A percentile compares a stretch with the other conserved stretches of the same genome.
Evolutionary conservation across 208 protist genomes (phyloP).

Genomic region (Trypanosomatidae sp.): DNA sequence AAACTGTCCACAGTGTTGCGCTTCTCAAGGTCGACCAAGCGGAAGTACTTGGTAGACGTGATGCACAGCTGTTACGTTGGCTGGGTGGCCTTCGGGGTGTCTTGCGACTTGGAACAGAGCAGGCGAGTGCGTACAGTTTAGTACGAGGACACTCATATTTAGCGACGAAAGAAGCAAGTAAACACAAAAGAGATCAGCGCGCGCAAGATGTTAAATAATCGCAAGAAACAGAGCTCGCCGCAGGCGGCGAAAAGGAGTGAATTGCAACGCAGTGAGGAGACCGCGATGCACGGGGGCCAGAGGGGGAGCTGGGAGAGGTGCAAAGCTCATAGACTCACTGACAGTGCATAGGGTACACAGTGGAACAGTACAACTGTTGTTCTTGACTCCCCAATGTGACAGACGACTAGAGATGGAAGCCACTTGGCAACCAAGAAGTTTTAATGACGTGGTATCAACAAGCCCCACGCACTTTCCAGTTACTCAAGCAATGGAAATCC

Average conservation of each 20-base stretch:
- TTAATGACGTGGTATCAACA: not conserved
- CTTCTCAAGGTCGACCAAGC: slow-evolving; percentile 52
- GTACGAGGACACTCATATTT: not conserved
- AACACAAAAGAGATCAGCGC: not conserved
- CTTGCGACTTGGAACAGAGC: not conserved
- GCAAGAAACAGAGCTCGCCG: not conserved
- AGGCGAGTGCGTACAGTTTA: not conserved
- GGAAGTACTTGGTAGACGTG: slow-evolving; percentile 39
- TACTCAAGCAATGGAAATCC: too few relatives aligned
- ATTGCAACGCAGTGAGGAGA: too few relatives aligned
- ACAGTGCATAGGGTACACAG: not conserved
- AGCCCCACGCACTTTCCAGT: not conserved
- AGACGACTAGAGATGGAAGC: not conserved
- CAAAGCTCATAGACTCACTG: not conserved
- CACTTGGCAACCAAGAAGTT: too few relatives aligned
- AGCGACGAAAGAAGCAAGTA: not conserved
- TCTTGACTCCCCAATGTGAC: not conserved
- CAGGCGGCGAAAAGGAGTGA: not conserved
- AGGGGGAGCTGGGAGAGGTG: not conserved
- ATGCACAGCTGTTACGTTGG: not conserved
- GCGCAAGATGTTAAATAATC: not conserved
- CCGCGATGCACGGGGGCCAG: not conserved
- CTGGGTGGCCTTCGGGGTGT: not conserved
- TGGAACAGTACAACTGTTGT: not conserved
- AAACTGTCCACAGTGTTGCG: slow-evolving; percentile 62